Base-by-base conservation (phyloP, 495 filamentous ascomycete genomes). In the Penicillium nucicola region DNA sequence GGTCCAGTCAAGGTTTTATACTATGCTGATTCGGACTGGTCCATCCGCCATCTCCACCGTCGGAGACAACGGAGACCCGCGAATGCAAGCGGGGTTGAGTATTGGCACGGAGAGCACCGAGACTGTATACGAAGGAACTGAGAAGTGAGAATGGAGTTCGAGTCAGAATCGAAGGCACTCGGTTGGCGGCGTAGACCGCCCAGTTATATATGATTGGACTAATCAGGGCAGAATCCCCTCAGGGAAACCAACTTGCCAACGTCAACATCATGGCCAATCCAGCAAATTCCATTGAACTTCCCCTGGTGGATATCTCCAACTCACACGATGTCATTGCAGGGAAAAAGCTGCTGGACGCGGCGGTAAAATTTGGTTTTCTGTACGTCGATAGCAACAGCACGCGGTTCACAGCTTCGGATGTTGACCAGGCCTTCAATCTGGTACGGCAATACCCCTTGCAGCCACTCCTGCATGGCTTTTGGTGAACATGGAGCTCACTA, bases 341-440 rank as follows among this genome's bases (percentile, higher is more conserved):
- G 17, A 74, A 75, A 39, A 64, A 82, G 42, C 70, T 93, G 3
- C 80, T 92, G 17, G 74, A 85, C 47, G 90, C 89, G 1, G 86
- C 86, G 3, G 72, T 81, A 17, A 74, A 80, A 10, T 78, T 84
- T 63, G 89, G 89, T 46, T 95, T 95, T 60, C 78, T 93, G 20
- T 95, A 89, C 66, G 78, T 93, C 58, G 86, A 79, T 42, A 79
- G 79, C 39, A 76, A 76, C 4, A 76, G 76, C 33, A 66, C 55
- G 9, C 77, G 80, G 42, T 84, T 95, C 5, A 71, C 82, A 0
- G 42, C 66, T 0, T 64, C 71, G 6, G 77, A 81, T 19, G 77
- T 95, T 22, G 74, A 86, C 10, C 55, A 67, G 22, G 78, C 81
- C 14, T 95, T 93, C 62, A 71, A 33, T 25, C 33, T 48, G 22